Conservation (phyloP, 306 rosid species). For the Malus asiatica region DNA sequence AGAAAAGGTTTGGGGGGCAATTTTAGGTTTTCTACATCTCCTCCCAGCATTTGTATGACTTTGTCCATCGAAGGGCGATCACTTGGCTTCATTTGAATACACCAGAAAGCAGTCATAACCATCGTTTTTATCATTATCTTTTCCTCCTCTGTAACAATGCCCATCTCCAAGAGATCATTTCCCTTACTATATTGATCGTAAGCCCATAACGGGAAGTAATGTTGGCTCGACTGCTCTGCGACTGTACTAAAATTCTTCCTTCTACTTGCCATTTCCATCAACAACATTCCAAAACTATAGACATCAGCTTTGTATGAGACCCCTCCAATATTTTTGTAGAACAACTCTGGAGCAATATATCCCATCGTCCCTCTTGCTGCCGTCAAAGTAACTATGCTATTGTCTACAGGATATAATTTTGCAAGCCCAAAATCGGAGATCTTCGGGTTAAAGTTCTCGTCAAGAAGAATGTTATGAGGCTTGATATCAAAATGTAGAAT, state of each 20-base stretch:
- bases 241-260: too few species aligned
- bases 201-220: neutral
- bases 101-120: neutral
- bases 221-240: neutral
- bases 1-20: too few species aligned
- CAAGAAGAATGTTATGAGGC: neutral
- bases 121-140: neutral
- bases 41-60: too few species aligned
- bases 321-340: too few species aligned
- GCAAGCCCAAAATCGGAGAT: conserved; percentile 7
- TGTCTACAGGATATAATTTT: neutral
- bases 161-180: neutral
- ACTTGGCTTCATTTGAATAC: too few species aligned
- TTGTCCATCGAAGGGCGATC: too few species aligned
- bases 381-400: neutral
- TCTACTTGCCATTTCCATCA: too few species aligned
- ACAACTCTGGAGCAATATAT: too few species aligned
- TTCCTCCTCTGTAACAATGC: neutral
- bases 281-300: too few species aligned
- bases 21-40: too few species aligned
- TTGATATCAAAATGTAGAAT: conserved; percentile 12
- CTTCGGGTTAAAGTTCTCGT: neutral
- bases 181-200: neutral
- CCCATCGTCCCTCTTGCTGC: neutral
- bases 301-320: too few species aligned